Evolutionary conservation across 768 basidiomycete genomes (phyloP).

Genomic region (Porpolomopsis calyptriformis): DNA sequence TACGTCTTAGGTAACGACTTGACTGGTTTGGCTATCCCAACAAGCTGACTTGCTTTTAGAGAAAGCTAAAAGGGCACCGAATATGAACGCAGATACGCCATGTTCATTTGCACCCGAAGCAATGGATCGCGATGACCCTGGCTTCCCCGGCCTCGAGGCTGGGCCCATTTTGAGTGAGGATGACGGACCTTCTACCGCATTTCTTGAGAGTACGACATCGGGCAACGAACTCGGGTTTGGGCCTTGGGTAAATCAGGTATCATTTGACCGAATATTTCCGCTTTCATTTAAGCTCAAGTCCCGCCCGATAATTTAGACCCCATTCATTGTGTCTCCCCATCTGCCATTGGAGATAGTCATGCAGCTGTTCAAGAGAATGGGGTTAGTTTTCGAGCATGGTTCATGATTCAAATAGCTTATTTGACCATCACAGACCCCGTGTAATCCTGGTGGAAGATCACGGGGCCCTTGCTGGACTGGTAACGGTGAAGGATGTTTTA

Average conservation of each 20-base stretch:
- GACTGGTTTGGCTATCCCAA: neutral
- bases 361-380: conserved; percentile 96
- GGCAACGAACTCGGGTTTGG: conserved; percentile 57
- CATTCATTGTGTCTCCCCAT: conserved; percentile 85
- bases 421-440: conserved; percentile 53
- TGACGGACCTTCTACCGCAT: conserved; percentile 56
- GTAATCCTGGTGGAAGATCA: conserved; percentile 91
- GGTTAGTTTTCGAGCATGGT: conserved; percentile 44
- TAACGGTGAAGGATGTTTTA: conserved; percentile 94
- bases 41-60: conserved; percentile 4
- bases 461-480: conserved; percentile 71
- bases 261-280: conserved; percentile 12
- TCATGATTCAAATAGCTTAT: neutral
- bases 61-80: conserved; percentile 8
- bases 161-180: conserved; percentile 49
- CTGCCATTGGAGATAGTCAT: conserved; percentile 93
- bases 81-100: conserved; percentile 6
- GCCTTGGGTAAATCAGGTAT: conserved; percentile 93
- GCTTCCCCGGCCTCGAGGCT: conserved; percentile 37
- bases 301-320: conserved; percentile 47
- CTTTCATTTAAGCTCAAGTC: conserved; percentile 1
- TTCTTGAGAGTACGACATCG: conserved; percentile 49
- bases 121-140: conserved; percentile 36
- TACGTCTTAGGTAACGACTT: conserved; percentile 63
- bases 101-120: conserved; percentile 6